Evolutionary conservation across 257 asterid genomes (phyloP), one percentile per base, ranked within the genome.

Genomic region (Fraxinus pennsylvanica): DNA sequence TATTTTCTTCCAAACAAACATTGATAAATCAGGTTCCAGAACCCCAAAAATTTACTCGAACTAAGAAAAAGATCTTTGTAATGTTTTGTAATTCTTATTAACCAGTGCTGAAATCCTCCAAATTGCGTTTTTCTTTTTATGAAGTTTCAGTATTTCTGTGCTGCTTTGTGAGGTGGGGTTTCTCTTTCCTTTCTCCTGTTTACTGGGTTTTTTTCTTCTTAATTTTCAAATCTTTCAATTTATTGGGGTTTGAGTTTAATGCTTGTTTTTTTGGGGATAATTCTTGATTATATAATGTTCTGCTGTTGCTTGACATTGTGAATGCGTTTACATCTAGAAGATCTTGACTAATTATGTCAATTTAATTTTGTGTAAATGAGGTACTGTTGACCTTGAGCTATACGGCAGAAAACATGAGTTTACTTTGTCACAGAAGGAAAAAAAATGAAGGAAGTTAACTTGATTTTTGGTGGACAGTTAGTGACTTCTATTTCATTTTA

Each of bases 121-220:
- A 25, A 9, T 29, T 68, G 25, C 43, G 19, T 41, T 41, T 41
- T 72, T 5, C 2, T 32, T 72, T 5, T 4, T 32, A 54, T 9
- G 76, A 36, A 78, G 22, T 43, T 77, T 15, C 70, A 65, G 75
- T 47, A 35, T 65, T 75, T 61, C 72, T 33, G 47, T 45, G 52
- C 78, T 63, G 19, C 75, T 72, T 25, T 45, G 41, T 63, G 78
- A 73, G 88, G 88, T 85, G 33, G 50, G 81, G 75, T 83, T 61
- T 35, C n/a, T 54, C 30, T 39, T 78, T 30, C 21, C 32, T 41
- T 61, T 35, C 38, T 33, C 65, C 3, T 15, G 15, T 6, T 76
- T 78, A 13, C 41, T 71, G 71, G 36, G 50, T 32, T 1, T 72
- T 77, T 70, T 6, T 7, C 12, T 59, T 59, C 57, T 39, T 22